phyloP scores from a whole-genome alignment of 768 basidiomycete species.

The Agaricus blazei region DNA sequence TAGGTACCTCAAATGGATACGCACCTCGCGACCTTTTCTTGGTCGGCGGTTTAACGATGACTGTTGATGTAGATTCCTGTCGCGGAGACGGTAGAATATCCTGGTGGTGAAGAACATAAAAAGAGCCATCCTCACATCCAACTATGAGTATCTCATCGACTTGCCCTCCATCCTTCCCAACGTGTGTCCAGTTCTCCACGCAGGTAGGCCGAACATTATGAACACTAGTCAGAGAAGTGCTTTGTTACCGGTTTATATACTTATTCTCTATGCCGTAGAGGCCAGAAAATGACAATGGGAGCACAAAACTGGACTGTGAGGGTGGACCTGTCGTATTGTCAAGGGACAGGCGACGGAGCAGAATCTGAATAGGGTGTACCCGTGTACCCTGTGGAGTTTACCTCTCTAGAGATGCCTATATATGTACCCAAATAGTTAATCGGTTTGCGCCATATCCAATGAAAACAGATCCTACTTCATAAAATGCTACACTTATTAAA shows the following conservation, averaged over 20 bases:
- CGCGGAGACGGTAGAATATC: conserved; percentile 6
- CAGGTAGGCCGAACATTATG: conserved; percentile 24
- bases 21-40: conserved; percentile 13
- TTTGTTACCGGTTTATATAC: background rate
- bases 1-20: conserved; percentile 24
- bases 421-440: too few relatives aligned
- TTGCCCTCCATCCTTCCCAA: conserved; percentile 8
- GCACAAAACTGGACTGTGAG: conserved; percentile 8
- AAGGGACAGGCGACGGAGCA: too few relatives aligned
- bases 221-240: conserved; percentile 18
- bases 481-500: too few relatives aligned
- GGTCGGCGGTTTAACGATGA: conserved; percentile 15
- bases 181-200: conserved; percentile 24
- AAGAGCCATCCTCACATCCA: conserved; percentile 39
- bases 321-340: conserved; percentile 1
- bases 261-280: background rate
- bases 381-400: too few relatives aligned
- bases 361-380: too few relatives aligned
- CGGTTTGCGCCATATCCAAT: too few relatives aligned
- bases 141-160: conserved; percentile 24
- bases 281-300: conserved; percentile 32
- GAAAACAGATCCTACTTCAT: too few relatives aligned
- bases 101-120: conserved; percentile 34
- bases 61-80: conserved; percentile 13
- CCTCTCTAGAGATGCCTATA: too few relatives aligned